Evolutionary conservation across 495 filamentous ascomycete genomes (phyloP).

Genomic region (Cenococcum geophilum): DNA sequence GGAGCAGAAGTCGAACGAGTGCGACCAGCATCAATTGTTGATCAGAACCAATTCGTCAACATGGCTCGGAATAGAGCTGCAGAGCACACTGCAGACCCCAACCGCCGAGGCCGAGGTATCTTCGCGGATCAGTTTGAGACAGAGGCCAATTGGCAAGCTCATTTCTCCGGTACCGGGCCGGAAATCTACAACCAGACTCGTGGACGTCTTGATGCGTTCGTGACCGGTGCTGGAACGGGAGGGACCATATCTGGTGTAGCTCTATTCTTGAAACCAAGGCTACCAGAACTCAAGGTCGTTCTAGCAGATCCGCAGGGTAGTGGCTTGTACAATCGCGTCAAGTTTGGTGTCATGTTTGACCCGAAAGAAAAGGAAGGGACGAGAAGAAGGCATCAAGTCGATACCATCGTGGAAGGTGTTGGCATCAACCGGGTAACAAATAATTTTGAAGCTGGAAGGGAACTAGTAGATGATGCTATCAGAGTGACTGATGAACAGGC

Average conservation of each 20-base stretch:
- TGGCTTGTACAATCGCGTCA: conserved; percentile 83
- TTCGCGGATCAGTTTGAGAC: conserved; percentile 98
- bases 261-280: conserved; percentile 65
- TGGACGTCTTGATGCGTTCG: conserved; percentile 77
- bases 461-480: conserved; percentile 82
- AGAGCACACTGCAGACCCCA: conserved; percentile 58
- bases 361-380: conserved; percentile 83
- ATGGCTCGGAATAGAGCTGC: conserved; percentile 69
- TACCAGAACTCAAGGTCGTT: conserved; percentile 62
- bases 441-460: conserved; percentile 82
- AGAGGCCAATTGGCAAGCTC: conserved; percentile 75
- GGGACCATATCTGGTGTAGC: conserved; percentile 89
- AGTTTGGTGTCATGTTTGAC: conserved; percentile 94
- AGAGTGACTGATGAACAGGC: conserved; percentile 90
- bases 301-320: conserved; percentile 93
- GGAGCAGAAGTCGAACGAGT: conserved; percentile 87
- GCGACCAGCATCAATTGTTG: conserved; percentile 82
- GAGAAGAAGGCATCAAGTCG: conserved; percentile 78
- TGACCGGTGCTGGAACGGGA: conserved; percentile 92
- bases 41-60: conserved; percentile 91
- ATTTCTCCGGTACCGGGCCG: conserved; percentile 75
- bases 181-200: conserved; percentile 79
- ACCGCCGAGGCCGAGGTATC: conserved; percentile 55
- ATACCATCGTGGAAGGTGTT: conserved; percentile 94
- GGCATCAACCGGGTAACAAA: conserved; percentile 87